These are phyloP conservation scores for Penicillium palitans DNA, from an alignment of 2,329 filamentous ascomycete genomes.

Conservation along the genomic window DNA sequence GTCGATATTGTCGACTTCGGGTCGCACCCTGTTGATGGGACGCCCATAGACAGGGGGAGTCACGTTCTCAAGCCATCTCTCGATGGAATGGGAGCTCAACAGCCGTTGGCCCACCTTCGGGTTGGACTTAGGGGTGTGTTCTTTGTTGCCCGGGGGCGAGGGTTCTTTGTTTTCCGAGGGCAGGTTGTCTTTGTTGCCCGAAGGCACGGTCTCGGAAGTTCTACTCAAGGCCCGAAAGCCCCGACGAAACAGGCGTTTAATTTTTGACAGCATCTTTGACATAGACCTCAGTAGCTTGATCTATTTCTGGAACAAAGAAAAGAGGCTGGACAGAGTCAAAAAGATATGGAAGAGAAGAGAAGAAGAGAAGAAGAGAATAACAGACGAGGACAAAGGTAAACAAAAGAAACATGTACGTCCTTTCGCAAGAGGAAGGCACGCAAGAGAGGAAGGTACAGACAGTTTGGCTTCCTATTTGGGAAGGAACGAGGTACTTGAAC, in stretches of 20 bases:
- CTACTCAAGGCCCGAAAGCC: not conserved
- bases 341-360: not conserved
- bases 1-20: not conserved
- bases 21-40: not conserved
- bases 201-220: not conserved
- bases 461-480: not conserved
- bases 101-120: not conserved
- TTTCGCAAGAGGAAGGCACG: not conserved
- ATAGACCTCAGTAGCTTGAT: not conserved
- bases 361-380: not conserved
- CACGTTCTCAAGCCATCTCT: not conserved
- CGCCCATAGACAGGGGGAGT: not conserved
- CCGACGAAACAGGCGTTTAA: not conserved
- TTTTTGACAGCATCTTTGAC: not conserved
- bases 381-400: not conserved
- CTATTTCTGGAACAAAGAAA: slow-evolving; percentile 13
- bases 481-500: not conserved
- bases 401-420: not conserved
- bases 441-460: not conserved
- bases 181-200: not conserved
- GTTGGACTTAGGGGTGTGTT: not conserved
- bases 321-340: not conserved
- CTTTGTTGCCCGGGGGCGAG: slow-evolving; percentile 1
- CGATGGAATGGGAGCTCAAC: not conserved
- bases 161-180: slow-evolving; percentile 2